Conservation (phyloP, 208 protist species). For the Trypanosoma boissoni region DNA sequence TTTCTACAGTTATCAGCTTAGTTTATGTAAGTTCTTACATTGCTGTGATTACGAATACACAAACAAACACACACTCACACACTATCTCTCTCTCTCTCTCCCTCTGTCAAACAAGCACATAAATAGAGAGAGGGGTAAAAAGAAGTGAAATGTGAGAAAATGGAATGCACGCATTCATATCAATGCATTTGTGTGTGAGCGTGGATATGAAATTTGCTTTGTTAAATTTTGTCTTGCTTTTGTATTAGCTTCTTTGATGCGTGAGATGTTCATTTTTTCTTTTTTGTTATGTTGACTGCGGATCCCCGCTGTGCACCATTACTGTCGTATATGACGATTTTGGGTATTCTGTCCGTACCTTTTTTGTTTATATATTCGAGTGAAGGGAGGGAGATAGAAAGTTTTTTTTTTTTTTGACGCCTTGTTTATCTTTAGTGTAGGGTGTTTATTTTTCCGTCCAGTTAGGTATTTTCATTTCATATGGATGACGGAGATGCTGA, state of each 20-base stretch:
- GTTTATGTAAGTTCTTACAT: conserved; percentile 15
- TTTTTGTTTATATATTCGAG: conserved; percentile 17
- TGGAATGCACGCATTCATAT: too few species aligned
- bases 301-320: too few species aligned
- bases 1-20: background rate
- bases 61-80: too few species aligned
- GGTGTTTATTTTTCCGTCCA: too few species aligned
- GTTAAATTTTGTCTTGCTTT: conserved; percentile 4
- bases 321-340: too few species aligned
- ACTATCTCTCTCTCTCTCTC: conserved; percentile 1
- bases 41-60: conserved; percentile 24
- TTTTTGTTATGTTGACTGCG: too few species aligned
- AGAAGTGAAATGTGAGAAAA: too few species aligned
- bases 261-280: conserved; percentile 9
- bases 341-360: too few species aligned
- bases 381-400: background rate
- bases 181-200: background rate
- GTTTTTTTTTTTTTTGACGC: conserved; percentile 3
- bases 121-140: too few species aligned
- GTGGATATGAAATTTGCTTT: background rate
- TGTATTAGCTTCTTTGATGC: conserved; percentile 4
- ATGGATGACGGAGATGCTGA: conserved; percentile 13
- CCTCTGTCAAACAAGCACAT: background rate
- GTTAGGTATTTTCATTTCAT: conserved; percentile 4
- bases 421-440: background rate